Conservation (phyloP, 441 rosid genomes). For the Erodium chrysanthum region DNA sequence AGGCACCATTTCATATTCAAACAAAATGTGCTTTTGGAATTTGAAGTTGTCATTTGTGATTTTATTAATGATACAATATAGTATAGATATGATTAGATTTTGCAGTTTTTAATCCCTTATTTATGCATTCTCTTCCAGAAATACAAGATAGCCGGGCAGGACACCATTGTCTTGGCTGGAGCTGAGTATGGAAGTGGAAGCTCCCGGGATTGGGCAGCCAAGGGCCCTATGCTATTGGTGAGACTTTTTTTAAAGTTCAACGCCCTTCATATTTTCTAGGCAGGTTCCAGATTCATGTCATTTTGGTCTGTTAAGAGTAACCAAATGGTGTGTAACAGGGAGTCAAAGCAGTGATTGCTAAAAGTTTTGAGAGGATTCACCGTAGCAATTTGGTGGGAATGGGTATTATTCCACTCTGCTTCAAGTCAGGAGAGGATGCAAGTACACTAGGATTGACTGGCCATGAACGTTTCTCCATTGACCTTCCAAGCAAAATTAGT, state of each 20-base stretch:
- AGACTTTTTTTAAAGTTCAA: conserved; percentile 9
- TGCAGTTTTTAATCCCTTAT: not conserved
- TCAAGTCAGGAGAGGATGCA: conserved; percentile 84
- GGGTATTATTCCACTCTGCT: conserved; percentile 92
- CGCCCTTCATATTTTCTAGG: not conserved
- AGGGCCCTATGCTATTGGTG: conserved; percentile 94
- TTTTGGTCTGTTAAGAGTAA: no score
- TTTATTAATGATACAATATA: not conserved
- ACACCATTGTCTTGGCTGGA: conserved; percentile 82
- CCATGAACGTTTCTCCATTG: conserved; percentile 77
- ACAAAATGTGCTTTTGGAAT: not conserved
- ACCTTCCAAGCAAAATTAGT: conserved; percentile 62
- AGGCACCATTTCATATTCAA: not conserved
- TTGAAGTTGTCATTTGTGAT: not conserved
- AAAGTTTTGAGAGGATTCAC: conserved; percentile 96
- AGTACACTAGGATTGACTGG: conserved; percentile 80
- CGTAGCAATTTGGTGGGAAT: conserved; percentile 96
- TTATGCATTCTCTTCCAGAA: conserved; percentile 35
- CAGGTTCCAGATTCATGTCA: not conserved
- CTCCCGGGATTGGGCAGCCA: conserved; percentile 99
- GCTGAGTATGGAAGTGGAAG: conserved; percentile 99
- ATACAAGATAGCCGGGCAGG: conserved; percentile 66
- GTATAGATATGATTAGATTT: no score
- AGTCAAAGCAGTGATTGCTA: conserved; percentile 90
- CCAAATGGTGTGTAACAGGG: conserved; percentile 38